Evolutionary conservation across 148 eudicot genomes (phyloP), one percentile per base, ranked within the genome.

Genomic region (Chenopodium album): DNA sequence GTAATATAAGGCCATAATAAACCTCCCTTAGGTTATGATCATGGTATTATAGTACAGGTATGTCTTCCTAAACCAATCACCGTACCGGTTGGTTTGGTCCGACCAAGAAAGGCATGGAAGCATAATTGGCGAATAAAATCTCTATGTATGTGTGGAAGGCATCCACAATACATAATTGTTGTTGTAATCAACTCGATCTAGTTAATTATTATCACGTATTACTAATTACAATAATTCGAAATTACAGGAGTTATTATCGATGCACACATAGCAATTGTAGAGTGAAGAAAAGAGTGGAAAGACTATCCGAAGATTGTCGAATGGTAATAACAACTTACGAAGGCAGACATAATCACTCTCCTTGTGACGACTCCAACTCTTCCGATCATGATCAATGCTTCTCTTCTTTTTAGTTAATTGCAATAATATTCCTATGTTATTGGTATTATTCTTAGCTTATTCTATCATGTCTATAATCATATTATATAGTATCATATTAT

Each of bases 311-410:
- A 73, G 98, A 92, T 82, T 89, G 94, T 81, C 78, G 95, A 34
- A 91, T 94, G 94, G 95, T 94, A 20, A 94, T 94, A 56, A 94
- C 98, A 8, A 92, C 94, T 0, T 94, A 94, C 29, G 98, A 94
- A 87, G 98, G 98, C 28, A 86, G 95, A 73, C 98, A 94, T 81
- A 90, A 86, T 79, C 98, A 94, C 74, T 79, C 90, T 73, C 97
- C 97, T 37, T 88, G 82, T 63, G 92, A 93, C 32, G 97, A 93
- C 67, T 85, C 94, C 9, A 90, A 82, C 78, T 88, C 92, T 77
- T 84, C 92, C 1, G 94, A 92, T 2, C 90, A 86, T 73, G 92
- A 85, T 66, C 84, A 90, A 44, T 85, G 94, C 32, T 92, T 89
- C 84, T 84, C 97, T 17, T 91, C 97, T 2, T 92, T 87, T 74